Evolutionary conservation across 164 flowering plant species (phyloP).

Genomic region (Santalum album): DNA sequence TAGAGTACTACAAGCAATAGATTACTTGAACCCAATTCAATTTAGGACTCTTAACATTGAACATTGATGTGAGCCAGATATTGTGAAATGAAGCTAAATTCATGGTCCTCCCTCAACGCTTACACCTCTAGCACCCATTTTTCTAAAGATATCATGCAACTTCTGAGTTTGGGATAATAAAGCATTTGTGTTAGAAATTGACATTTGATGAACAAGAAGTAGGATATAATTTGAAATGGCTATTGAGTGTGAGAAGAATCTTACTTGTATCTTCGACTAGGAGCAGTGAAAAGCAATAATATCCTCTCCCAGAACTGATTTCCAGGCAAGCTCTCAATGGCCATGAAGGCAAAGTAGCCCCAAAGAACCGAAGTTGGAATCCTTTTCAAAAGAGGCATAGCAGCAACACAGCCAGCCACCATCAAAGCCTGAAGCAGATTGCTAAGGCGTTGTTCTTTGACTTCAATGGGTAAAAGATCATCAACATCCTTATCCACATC

Average conservation of each 20-base stretch:
- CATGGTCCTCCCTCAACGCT: no score
- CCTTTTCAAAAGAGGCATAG: slow-evolving; percentile 89
- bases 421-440: slow-evolving; percentile 85
- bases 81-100: no score
- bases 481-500: slow-evolving; percentile 89
- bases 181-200: no score
- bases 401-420: slow-evolving; percentile 86
- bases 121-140: no score
- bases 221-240: not conserved
- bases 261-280: slow-evolving; percentile 93
- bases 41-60: no score
- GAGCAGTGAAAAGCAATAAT: slow-evolving; percentile 81
- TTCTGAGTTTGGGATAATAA: no score
- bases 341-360: slow-evolving; percentile 99
- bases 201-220: not conserved
- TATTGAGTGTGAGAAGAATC: slow-evolving; percentile 7
- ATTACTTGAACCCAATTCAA: no score
- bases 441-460: slow-evolving; percentile 89
- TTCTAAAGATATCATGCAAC: no score
- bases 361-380: slow-evolving; percentile 95
- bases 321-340: slow-evolving; percentile 96
- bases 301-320: slow-evolving; percentile 97
- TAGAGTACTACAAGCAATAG: no score
- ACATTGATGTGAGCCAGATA: no score
- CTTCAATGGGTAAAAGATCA: slow-evolving; percentile 86